Evolutionary conservation across 2,329 filamentous ascomycete species (phyloP).

Genomic region (Coleophoma cylindrospora): DNA sequence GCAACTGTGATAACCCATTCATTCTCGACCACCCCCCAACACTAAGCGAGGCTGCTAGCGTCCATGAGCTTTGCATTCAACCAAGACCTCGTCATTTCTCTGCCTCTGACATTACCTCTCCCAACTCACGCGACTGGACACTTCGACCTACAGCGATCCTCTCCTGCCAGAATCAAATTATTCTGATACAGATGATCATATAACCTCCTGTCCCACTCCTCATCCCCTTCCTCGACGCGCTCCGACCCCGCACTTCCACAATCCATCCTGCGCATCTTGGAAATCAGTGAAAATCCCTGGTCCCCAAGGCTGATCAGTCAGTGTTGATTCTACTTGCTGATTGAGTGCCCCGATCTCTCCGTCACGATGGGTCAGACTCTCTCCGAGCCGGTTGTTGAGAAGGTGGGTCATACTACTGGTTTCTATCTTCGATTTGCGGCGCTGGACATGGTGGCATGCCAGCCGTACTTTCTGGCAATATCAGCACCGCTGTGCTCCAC

Average conservation of each 20-base stretch:
- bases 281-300: conserved; percentile 6
- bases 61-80: too few relatives aligned
- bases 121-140: conserved; percentile 4
- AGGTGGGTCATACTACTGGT: conserved; percentile 58
- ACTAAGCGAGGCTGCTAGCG: too few relatives aligned
- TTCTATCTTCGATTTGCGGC: neutral
- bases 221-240: conserved; percentile 8
- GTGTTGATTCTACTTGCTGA: conserved; percentile 15
- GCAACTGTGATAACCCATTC: too few relatives aligned
- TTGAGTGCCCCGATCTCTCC: conserved; percentile 16
- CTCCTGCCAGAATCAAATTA: conserved; percentile 2
- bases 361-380: conserved; percentile 91
- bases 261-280: conserved; percentile 11
- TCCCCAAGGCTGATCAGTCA: conserved; percentile 1
- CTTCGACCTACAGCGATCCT: neutral
- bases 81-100: conserved; percentile 1
- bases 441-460: neutral
- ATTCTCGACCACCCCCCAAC: too few relatives aligned
- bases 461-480: neutral
- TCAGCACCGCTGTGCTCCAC: neutral
- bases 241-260: conserved; percentile 19
- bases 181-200: conserved; percentile 15
- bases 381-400: conserved; percentile 97
- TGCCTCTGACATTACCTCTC: neutral
- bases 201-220: conserved; percentile 8